Base-by-base conservation (phyloP, 768 basidiomycete species). In the Suillus variegatus region DNA sequence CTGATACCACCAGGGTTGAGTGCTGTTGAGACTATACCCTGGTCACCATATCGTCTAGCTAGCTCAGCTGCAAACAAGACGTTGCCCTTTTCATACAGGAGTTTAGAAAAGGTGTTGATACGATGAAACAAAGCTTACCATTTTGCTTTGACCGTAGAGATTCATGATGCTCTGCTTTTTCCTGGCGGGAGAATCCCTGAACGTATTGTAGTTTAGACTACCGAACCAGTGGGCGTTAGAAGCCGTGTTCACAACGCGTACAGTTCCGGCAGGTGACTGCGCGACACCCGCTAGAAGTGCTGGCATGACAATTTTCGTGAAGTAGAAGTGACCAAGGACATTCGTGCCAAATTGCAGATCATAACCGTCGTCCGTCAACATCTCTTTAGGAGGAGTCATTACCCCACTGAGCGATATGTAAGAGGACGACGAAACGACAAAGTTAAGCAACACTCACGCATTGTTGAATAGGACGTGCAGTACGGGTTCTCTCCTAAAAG, bases 61-160 rank as follows among this genome's bases (percentile, higher is more conserved):
- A 86, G 65, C 69, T 85, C 85, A 43, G 74, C 77, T 12, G 82
- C 67, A 65, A 85, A 77, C 0, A 83, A 69, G 22, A 83, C 72
- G 41, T 82, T 84, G 0, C 79, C 84, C 84, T 85, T 47, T 18
- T 14, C 25, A 51, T 5, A 8, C 8, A 14, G 25, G 46, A 25
- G 32, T 22, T 40, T 22, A 18, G 25, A 9, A 20, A 16, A 14
- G 2, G 28, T 10, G 18, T 32, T 43, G 4, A 38, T 43, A 66
- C 35, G 0, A 35, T n/a, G 10, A n/a, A 7, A 16, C 28, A 10
- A 28, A 36, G 40, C 72, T 66, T 22, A 73, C 79, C 25, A 74
- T 71, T 67, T 79, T 80, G 57, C 78, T 80, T 49, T 77, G 74
- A 4, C 65, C 69, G 36, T 74, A 75, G 62, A 75, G 38, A 28